Evolutionary conservation across 2,329 filamentous ascomycete species (phyloP).

Genomic region (Boeremia lycopersici): DNA sequence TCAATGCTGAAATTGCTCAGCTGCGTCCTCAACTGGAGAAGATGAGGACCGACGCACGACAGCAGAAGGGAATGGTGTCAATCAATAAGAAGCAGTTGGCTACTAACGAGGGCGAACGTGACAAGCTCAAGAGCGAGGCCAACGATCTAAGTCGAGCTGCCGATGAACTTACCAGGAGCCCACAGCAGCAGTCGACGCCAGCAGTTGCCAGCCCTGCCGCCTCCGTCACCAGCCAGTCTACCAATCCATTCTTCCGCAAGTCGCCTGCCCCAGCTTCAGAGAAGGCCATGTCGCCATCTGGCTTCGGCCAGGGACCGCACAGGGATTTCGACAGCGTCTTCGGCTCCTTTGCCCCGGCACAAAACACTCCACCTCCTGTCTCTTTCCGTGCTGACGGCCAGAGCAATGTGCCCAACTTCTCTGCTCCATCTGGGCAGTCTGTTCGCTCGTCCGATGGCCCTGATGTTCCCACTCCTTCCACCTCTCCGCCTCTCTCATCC

Average conservation of each 20-base stretch:
- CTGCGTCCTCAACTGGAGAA: slow-evolving; percentile 93
- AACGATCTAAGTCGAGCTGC: slow-evolving; percentile 69
- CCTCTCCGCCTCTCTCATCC: slow-evolving; percentile 64
- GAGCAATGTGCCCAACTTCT: slow-evolving; percentile 43
- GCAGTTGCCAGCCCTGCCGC: slow-evolving; percentile 69
- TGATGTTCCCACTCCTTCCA: slow-evolving; percentile 65
- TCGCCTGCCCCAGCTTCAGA: slow-evolving; percentile 57
- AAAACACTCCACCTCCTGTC: slow-evolving; percentile 58
- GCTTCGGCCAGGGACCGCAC: slow-evolving; percentile 52
- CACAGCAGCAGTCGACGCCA: slow-evolving; percentile 46
- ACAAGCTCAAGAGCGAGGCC: slow-evolving; percentile 83
- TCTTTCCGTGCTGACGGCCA: slow-evolving; percentile 65
- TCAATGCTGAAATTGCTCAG: slow-evolving; percentile 82
- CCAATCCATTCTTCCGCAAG: slow-evolving; percentile 92
- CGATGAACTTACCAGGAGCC: slow-evolving; percentile 56
- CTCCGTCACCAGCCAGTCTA: slow-evolving; percentile 70
- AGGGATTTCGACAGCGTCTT: slow-evolving; percentile 81
- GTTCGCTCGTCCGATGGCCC: slow-evolving; percentile 54
- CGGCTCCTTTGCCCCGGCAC: slow-evolving; percentile 64
- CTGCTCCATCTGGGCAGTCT: slow-evolving; percentile 50
- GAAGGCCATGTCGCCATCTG: slow-evolving; percentile 57
- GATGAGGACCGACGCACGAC: slow-evolving; percentile 85
- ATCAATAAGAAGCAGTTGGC: slow-evolving; percentile 98
- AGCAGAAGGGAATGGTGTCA: slow-evolving; percentile 93
- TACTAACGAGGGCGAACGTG: slow-evolving; percentile 85